Conservation (phyloP, 306 rosid genomes). For the Mimosa bimucronata region DNA sequence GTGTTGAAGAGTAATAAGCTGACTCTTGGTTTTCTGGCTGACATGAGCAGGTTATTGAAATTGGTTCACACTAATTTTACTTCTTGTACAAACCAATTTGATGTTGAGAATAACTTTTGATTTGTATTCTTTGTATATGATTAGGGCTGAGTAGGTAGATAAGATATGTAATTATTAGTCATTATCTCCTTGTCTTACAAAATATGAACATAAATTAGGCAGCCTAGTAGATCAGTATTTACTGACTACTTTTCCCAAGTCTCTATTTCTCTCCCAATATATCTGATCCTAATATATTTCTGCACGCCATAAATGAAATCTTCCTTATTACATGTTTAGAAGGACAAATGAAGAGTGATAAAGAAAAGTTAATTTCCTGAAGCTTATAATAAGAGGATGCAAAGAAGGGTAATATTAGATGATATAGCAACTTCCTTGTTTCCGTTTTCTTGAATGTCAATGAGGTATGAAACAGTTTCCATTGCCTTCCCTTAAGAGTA, state of each 20-base stretch:
- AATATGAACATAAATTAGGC: no score
- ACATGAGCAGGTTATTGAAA: conserved; percentile 64
- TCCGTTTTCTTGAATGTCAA: not conserved
- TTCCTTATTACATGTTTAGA: not conserved
- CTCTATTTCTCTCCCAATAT: not conserved
- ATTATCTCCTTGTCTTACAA: no score
- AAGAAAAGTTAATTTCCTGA: not conserved
- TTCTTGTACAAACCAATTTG: no score
- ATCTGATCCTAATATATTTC: not conserved
- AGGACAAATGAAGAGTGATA: not conserved
- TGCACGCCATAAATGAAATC: not conserved
- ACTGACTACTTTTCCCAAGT: not conserved
- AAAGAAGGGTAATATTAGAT: not conserved
- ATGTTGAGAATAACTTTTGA: no score
- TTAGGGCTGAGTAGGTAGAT: no score
- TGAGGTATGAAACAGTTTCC: not conserved
- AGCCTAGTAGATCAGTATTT: no score
- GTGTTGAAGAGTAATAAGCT: conserved; percentile 32
- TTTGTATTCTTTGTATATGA: no score
- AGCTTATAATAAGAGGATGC: not conserved
- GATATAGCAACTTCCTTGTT: not conserved
- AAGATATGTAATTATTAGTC: no score
- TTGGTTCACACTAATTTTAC: no score
- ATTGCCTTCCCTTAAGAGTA: not conserved
- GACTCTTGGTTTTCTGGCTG: conserved; percentile 27